Base-by-base conservation (phyloP, 176 grass and related monocot genomes). In the Musa troglodytarum region DNA sequence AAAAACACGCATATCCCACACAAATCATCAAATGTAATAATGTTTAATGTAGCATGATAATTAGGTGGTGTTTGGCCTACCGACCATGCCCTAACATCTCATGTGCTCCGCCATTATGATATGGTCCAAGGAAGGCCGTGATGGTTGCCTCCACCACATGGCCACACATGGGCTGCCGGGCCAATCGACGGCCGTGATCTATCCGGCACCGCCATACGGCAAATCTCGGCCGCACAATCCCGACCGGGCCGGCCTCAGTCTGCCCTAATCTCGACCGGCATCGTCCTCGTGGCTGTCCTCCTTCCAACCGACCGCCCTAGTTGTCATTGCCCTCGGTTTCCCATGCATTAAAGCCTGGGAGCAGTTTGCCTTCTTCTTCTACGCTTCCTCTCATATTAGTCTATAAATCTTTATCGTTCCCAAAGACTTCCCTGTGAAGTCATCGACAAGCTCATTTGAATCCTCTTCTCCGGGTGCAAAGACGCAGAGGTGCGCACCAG, bases 331-430 rank as follows among this genome's bases (percentile, higher is more conserved):
- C 72, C 11, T 56, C 50, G 26, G 7, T 74, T 57, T 16, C 29
- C 72, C 52, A 34, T 17, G 52, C 71, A 52, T 52, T 20, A 21
- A 55, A 29, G 53, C 22, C 22, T 15, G 52, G 43, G n/a, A 49
- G 52, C 34, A 51, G 3, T 9, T 15, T 10, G 19, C 19, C 22
- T 24, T 3, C 20, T 24, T 13, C 10, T 26, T 20, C 11, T 57
- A 21, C 24, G 4, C 9, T 19, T 34, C 14, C 25, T 23, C 24
- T 52, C 1, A 17, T 57, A 24, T 56, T 74, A 56, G 53, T 12
- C 72, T 74, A 74, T 74, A 74, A 74, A 74, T 56, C 23, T 55
- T 26, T 70, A 70, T 70, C 72, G 8, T 11, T 50, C 10, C 50
- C 14, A 19, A 17, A 50, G 68, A 23, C 53, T 20, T 49, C 0